Evolutionary conservation across 805 yeast genomes (phyloP), one percentile per base, ranked within the genome.

Genomic region (Sugiyamaella boreocaroliniensis): DNA sequence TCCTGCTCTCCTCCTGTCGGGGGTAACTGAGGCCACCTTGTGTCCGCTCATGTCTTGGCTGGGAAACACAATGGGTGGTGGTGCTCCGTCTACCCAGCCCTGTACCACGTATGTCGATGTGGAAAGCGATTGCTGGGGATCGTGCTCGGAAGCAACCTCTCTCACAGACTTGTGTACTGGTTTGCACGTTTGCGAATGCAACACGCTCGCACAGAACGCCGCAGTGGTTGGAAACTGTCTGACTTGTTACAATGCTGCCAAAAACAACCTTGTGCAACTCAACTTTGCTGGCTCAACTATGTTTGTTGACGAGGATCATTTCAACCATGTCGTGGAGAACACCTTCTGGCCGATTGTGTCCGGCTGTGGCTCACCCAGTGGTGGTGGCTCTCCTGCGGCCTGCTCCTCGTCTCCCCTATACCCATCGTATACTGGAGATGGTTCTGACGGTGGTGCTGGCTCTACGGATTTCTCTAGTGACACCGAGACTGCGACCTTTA

Each of bases 311-410:
- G 42, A 50, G 26, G 54, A 55, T 11, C 51, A 51, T 26, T 58
- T 58, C 50, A 43, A 43, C 46, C 56, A 58, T 44, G 51, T 57
- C 12, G 57, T 58, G 5, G 56, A 55, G 37, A 57, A 57, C 41
- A 50, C 55, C 19, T 45, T 58, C 22, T 49, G 57, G 34, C 61
- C 61, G 5, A 46, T 50, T 55, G 40, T 57, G 10, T 32, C 43
- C 3, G 54, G 57, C 11, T 58, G 61, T 40, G 55, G 58, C 14
- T 32, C 43, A 4, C 52, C 56, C 11, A 53, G 61, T 40, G 52
- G 58, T 16, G 37, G 43, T 19, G 29, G 49, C n/a, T 20, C 52
- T 40, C 29, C 53, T 7, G 20, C 54, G 4, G 40, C 45, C 19
- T 40, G 47, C 44, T 47, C 55, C 14, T 29, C 53, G 2, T 20